Evolutionary conservation across 768 basidiomycete species (phyloP), one percentile per base, ranked within the genome.

Genomic region (Grammothele lineata): DNA sequence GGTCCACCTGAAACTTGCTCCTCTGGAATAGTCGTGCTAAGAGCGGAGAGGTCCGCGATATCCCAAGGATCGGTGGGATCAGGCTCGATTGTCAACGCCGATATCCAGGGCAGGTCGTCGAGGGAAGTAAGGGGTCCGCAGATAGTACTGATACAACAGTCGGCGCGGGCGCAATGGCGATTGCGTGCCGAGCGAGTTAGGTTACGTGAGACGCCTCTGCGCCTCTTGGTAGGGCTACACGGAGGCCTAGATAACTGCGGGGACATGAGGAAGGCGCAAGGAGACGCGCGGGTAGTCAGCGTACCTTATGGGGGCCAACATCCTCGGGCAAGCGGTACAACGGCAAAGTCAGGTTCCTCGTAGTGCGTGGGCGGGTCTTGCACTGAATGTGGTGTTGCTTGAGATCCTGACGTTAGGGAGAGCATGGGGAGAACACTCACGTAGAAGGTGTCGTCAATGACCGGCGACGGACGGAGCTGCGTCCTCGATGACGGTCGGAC

Each of bases 101-200:
- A 70, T 43, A 83, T 80, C 83, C 84, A 87, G 4, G 84, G 81
- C 9, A 87, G 73, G 22, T 72, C 68, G 66, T 86, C 84, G 59
- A 86, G 83, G 35, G 68, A 54, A 37, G 70, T 54, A 30, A 60
- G 48, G 2, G 67, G 62, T 23, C 50, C 45, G 4, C 55, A 58
- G 50, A 58, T 56, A 32, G 69, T 55, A 34, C 71, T 67, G 47
- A 71, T 45, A 23, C 64, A 65, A 34, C 66, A 72, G 51, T 77
- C 75, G 22, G 66, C 37, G 22, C 69, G 71, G n/a, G 64, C 53
- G 26, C 59, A 59, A n/a, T 69, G 73, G 40, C 71, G 74, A 37
- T 71, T 72, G 49, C 69, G 68, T 8, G 63, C 49, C 5, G 75
- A 65, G 47, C 76, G 73, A 35, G 63, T 56, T 35, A 56, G 41